These are phyloP conservation scores for Scedosporium dehoogii DNA, from an alignment of 2,329 filamentous ascomycete species.

Conservation along the genomic window DNA sequence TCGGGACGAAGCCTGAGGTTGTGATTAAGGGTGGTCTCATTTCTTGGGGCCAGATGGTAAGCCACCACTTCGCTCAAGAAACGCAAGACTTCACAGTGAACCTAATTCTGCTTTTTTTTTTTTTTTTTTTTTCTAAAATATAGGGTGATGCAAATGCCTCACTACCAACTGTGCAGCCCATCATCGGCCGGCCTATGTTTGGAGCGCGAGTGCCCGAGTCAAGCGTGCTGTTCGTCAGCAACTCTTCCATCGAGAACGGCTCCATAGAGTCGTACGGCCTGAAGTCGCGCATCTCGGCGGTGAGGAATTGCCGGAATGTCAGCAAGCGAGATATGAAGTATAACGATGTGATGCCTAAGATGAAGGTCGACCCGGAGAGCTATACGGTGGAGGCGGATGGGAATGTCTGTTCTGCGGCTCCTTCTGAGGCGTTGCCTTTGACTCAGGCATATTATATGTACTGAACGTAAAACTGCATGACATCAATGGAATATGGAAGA, in stretches of 20 bases:
- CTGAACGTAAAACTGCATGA: conserved; percentile 24
- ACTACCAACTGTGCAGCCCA: conserved; percentile 79
- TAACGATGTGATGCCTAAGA: conserved; percentile 73
- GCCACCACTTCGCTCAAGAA: conserved; percentile 12
- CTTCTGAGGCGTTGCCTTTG: conserved; percentile 60
- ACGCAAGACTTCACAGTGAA: neutral
- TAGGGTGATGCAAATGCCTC: conserved; percentile 73
- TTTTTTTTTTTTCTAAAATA: conserved; percentile 4
- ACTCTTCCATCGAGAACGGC: conserved; percentile 58
- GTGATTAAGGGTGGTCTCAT: conserved; percentile 87
- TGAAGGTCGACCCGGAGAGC: conserved; percentile 85
- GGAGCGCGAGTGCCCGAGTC: conserved; percentile 61
- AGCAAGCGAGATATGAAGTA: conserved; percentile 85
- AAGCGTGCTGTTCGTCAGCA: conserved; percentile 75
- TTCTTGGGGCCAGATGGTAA: conserved; percentile 72
- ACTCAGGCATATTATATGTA: conserved; percentile 72
- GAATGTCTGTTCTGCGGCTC: conserved; percentile 60
- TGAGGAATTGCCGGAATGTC: conserved; percentile 64
- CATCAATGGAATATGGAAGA: neutral
- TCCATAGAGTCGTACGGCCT: conserved; percentile 63
- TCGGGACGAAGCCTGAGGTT: conserved; percentile 74
- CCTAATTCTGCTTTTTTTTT: conserved; percentile 2
- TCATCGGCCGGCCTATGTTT: conserved; percentile 81
- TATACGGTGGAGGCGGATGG: conserved; percentile 86
- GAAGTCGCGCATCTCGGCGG: conserved; percentile 69